phyloP scores from a whole-genome alignment of 2,329 filamentous ascomycete genomes.

The Clonostachys chloroleuca region DNA sequence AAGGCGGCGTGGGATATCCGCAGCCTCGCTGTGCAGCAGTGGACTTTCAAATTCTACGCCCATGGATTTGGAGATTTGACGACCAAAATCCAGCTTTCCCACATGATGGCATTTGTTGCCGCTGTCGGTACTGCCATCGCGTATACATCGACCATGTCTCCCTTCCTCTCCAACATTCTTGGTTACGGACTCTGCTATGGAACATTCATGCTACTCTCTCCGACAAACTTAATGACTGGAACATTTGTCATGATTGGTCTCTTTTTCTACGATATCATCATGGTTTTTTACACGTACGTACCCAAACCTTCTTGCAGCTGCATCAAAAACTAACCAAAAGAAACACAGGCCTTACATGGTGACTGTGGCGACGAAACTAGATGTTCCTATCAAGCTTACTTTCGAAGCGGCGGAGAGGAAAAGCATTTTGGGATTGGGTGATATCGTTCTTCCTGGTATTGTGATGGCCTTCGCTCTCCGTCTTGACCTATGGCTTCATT shows the following conservation, averaged over 20 bases:
- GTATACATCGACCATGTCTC: slow-evolving; percentile 62
- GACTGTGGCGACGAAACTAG: slow-evolving; percentile 81
- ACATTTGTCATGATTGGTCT: slow-evolving; percentile 72
- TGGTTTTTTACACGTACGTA: slow-evolving; percentile 77
- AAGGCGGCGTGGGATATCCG: slow-evolving; percentile 43
- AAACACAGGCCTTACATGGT: slow-evolving; percentile 68
- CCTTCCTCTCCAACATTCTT: slow-evolving; percentile 73
- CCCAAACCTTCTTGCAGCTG: background rate
- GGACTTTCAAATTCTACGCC: slow-evolving; percentile 43
- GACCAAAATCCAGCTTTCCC: slow-evolving; percentile 49
- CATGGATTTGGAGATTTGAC: slow-evolving; percentile 44
- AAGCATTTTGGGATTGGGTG: slow-evolving; percentile 88
- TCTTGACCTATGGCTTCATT: slow-evolving; percentile 87
- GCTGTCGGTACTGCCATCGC: slow-evolving; percentile 49
- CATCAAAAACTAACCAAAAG: slow-evolving; percentile 3
- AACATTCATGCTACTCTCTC: slow-evolving; percentile 78
- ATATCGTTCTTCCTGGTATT: slow-evolving; percentile 89
- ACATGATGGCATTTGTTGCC: slow-evolving; percentile 49
- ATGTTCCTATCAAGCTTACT: slow-evolving; percentile 89
- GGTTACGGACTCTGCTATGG: slow-evolving; percentile 85
- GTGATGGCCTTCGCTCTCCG: slow-evolving; percentile 83
- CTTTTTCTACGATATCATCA: slow-evolving; percentile 94
- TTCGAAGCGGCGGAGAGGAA: slow-evolving; percentile 63
- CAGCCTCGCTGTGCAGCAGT: slow-evolving; percentile 43
- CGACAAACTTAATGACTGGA: slow-evolving; percentile 81